Evolutionary conservation across 495 filamentous ascomycete genomes (phyloP).

Genomic region (Viridothelium virens): DNA sequence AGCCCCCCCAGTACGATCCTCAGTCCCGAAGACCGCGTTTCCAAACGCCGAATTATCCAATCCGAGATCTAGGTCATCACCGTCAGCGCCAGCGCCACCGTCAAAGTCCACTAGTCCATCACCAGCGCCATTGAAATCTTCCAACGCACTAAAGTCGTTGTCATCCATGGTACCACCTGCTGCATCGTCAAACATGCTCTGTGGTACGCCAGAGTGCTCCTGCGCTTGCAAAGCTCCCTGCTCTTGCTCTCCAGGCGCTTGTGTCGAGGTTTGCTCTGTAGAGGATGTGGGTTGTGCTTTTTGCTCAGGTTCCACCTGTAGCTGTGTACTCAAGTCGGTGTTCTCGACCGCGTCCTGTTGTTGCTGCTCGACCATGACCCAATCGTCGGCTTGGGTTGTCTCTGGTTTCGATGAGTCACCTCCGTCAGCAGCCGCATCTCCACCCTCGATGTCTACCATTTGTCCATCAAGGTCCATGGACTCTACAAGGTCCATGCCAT

Average conservation of each 20-base stretch:
- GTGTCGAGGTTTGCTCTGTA: neutral
- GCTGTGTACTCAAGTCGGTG: conserved; percentile 8
- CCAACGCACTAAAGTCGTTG: conserved; percentile 18
- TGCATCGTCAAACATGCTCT: neutral
- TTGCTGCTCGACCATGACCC: conserved; percentile 51
- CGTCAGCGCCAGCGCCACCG: conserved; percentile 33
- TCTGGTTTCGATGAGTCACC: conserved; percentile 10
- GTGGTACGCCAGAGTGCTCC: neutral
- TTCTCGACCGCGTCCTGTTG: conserved; percentile 29
- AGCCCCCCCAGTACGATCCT: conserved; percentile 44
- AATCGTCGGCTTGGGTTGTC: conserved; percentile 40
- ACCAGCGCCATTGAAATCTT: conserved; percentile 13
- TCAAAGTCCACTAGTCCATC: conserved; percentile 46
- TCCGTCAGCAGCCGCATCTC: conserved; percentile 18
- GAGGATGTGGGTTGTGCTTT: neutral
- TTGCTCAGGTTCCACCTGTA: conserved; percentile 10
- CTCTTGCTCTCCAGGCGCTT: conserved; percentile 1
- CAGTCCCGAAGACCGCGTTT: conserved; percentile 54
- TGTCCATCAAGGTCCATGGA: conserved; percentile 7
- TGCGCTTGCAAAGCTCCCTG: neutral
- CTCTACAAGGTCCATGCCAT: conserved; percentile 12
- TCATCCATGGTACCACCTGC: neutral
- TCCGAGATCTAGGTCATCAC: conserved; percentile 44
- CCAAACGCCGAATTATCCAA: conserved; percentile 56
- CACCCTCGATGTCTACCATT: conserved; percentile 11